These are phyloP conservation scores for Neophaeococcomyces mojaviensis DNA, from an alignment of 2,329 filamentous ascomycete species.

Conservation along the genomic window DNA sequence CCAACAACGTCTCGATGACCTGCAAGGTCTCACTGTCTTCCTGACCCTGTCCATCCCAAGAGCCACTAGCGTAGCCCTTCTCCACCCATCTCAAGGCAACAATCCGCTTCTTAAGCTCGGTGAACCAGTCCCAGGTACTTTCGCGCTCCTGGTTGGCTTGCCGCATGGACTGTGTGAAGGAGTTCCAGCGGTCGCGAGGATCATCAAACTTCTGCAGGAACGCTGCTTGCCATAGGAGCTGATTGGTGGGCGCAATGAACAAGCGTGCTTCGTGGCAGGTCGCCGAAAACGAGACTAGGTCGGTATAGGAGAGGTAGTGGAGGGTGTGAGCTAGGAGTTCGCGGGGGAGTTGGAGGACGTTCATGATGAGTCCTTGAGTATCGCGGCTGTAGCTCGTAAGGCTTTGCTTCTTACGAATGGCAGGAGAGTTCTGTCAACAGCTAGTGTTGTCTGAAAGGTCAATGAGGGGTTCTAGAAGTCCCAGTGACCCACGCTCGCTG, in stretches of 20 bases:
- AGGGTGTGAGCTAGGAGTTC: slow-evolving; percentile 20
- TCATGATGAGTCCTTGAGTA: not conserved
- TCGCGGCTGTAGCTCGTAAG: not conserved
- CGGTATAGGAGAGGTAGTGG: slow-evolving; percentile 11
- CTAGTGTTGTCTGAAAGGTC: too few species aligned
- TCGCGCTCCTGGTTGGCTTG: not conserved
- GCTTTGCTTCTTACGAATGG: too few species aligned
- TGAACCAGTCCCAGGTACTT: slow-evolving; percentile 17
- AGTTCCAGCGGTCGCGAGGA: slow-evolving; percentile 18
- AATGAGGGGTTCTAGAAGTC: too few species aligned
- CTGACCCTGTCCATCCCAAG: not conserved
- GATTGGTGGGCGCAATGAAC: slow-evolving; percentile 14
- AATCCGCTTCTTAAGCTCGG: slow-evolving; percentile 13
- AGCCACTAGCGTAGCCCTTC: not conserved
- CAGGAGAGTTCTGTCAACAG: too few species aligned
- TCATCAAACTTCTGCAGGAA: slow-evolving; percentile 22
- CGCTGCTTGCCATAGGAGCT: slow-evolving; percentile 19
- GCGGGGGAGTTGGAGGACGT: slow-evolving; percentile 15
- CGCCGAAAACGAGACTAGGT: slow-evolving; percentile 13
- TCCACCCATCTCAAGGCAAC: slow-evolving; percentile 9
- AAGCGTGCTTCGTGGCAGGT: slow-evolving; percentile 16
- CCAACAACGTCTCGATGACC: slow-evolving; percentile 14
- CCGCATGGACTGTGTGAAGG: slow-evolving; percentile 6
- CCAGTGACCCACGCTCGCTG: too few species aligned
- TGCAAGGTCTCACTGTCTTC: not conserved